A percentile compares a stretch with the other conserved stretches of the same genome.
Evolutionary conservation across 495 filamentous ascomycete genomes (phyloP).

Genomic region (Pyrenopolyporus hunteri): DNA sequence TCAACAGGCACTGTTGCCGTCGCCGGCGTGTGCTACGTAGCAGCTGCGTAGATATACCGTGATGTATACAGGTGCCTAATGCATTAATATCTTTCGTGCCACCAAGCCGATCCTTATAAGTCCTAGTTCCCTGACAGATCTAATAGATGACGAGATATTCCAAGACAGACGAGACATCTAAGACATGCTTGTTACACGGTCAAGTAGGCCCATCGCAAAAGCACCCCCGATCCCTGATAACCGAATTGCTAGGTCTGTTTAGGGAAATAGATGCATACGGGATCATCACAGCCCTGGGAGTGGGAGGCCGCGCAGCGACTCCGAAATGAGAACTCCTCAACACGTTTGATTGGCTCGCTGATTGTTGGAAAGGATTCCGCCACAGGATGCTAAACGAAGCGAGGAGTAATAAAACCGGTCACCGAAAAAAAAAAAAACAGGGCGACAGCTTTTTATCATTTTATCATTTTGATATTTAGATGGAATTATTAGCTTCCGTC

Average conservation of each 20-base stretch:
- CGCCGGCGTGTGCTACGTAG: too few relatives aligned
- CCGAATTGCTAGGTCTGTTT: slow-evolving; percentile 9
- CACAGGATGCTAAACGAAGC: slow-evolving; percentile 1
- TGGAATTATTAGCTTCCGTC: slow-evolving; percentile 29
- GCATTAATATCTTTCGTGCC: not conserved
- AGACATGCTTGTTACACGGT: slow-evolving; percentile 19
- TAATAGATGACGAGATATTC: not conserved
- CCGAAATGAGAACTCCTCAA: not conserved
- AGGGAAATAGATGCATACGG: slow-evolving; percentile 11
- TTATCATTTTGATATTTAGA: slow-evolving; percentile 18
- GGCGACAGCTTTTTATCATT: too few relatives aligned
- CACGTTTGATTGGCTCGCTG: slow-evolving; percentile 5
- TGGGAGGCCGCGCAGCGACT: not conserved
- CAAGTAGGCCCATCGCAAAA: slow-evolving; percentile 2
- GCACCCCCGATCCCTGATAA: slow-evolving; percentile 3
- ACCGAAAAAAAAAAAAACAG: too few relatives aligned
- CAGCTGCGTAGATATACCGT: not conserved
- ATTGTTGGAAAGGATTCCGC: slow-evolving; percentile 13
- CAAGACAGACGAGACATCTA: not conserved
- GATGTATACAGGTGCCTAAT: not conserved
- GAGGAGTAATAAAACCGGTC: slow-evolving; percentile 6
- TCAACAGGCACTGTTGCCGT: too few relatives aligned
- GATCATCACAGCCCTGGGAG: slow-evolving; percentile 13
- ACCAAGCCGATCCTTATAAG: not conserved
- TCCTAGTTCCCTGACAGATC: slow-evolving; percentile 11